Evolutionary conservation across 1,284 basidiomycete genomes (phyloP).

Genomic region (Apiotrichum siamense): DNA sequence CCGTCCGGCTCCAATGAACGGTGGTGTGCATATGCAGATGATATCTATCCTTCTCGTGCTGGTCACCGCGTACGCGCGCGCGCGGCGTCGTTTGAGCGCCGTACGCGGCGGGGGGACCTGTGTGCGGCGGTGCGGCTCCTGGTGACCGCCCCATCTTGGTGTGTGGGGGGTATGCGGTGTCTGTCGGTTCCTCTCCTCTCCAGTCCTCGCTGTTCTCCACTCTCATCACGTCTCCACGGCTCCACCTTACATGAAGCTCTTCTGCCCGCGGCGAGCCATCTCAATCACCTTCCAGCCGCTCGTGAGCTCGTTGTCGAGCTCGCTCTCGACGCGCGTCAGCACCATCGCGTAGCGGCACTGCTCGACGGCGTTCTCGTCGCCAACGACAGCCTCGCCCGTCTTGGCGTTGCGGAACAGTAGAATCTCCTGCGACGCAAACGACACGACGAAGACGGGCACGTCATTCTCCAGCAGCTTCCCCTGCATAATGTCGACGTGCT

Average conservation of each 20-base stretch:
- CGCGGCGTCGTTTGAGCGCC: too few relatives aligned
- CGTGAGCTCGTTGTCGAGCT: conserved; percentile 84
- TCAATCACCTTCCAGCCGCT: conserved; percentile 98
- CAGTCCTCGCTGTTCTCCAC: too few relatives aligned
- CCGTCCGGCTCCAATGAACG: too few relatives aligned
- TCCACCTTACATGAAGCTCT: conserved; percentile 19
- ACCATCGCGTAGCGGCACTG: conserved; percentile 91
- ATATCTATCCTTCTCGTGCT: neutral
- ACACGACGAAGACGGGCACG: conserved; percentile 86
- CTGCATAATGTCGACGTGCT: conserved; percentile 73
- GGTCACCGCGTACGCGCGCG: too few relatives aligned
- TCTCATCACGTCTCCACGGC: too few relatives aligned
- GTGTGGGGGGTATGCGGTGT: neutral
- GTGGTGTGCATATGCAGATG: conserved; percentile 6
- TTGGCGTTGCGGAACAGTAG: conserved; percentile 85
- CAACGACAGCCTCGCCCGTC: conserved; percentile 76
- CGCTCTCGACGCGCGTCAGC: conserved; percentile 76
- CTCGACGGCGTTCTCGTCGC: conserved; percentile 82
- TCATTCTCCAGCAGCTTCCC: conserved; percentile 84
- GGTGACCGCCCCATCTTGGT: neutral
- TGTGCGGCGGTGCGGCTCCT: too few relatives aligned
- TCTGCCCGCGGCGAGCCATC: conserved; percentile 33
- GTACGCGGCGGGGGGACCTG: too few relatives aligned
- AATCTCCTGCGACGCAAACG: conserved; percentile 90
- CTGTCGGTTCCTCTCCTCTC: neutral